A percentile compares a stretch with the other conserved stretches of the same genome.
These are phyloP conservation scores for Cenococcum geophilum DNA, from an alignment of 495 filamentous ascomycete genomes.

Conservation along the genomic window DNA sequence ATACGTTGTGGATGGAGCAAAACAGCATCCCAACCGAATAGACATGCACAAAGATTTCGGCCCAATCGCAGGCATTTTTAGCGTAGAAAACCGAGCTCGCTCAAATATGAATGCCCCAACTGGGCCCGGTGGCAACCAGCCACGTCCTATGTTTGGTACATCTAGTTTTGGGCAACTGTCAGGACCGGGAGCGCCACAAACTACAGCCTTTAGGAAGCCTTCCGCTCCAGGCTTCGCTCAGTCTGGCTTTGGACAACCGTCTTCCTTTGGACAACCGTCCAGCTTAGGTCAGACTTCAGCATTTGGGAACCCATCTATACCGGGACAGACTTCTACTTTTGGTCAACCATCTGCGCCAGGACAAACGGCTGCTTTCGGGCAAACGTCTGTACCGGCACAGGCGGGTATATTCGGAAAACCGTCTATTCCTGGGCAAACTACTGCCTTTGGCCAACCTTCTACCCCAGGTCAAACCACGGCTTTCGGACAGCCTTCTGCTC, in stretches of 20 bases:
- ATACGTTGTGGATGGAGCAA: constrained; percentile 60
- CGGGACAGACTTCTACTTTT: constrained; percentile 20
- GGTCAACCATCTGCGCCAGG: constrained; percentile 18
- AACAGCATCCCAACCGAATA: constrained; percentile 73
- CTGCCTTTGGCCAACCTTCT: constrained; percentile 17
- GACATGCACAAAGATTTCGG: constrained; percentile 48
- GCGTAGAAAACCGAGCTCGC: constrained; percentile 20
- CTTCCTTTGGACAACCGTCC: constrained; percentile 23
- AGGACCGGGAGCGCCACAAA: constrained; percentile 3
- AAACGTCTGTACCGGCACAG: constrained; percentile 14
- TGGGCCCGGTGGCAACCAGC: background rate
- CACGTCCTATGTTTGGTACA: background rate
- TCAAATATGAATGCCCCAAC: constrained; percentile 12
- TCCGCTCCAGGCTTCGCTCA: constrained; percentile 21
- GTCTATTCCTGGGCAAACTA: constrained; percentile 17
- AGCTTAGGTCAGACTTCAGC: constrained; percentile 8
- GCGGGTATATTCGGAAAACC: constrained; percentile 26
- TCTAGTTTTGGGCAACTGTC: constrained; percentile 22
- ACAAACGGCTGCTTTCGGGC: constrained; percentile 22
- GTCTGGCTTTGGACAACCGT: constrained; percentile 17
- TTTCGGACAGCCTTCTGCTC: constrained; percentile 15
- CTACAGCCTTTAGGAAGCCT: constrained; percentile 30
- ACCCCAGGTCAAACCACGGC: constrained; percentile 6
- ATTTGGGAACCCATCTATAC: constrained; percentile 26
- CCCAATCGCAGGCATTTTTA: background rate